phyloP scores from a whole-genome alignment of 106 monocot genomes.

The Phalaenopsis aphrodite region DNA sequence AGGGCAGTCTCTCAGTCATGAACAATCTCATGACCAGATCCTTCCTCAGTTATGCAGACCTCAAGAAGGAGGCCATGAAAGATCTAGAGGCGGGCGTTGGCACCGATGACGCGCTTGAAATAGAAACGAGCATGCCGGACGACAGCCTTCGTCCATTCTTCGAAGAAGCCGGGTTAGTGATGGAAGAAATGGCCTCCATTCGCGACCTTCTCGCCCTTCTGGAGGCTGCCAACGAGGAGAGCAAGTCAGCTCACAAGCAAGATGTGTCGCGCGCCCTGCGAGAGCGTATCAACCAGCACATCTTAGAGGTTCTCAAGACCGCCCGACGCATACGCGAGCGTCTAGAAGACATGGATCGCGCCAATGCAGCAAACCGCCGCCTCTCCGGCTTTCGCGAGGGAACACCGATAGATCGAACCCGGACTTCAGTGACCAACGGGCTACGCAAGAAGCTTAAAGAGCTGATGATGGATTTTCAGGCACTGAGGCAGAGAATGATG shows the following conservation, averaged over 20 bases:
- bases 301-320: conserved; percentile 36
- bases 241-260: conserved; percentile 36
- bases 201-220: conserved; percentile 28
- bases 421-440: conserved; percentile 48
- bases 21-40: conserved; percentile 49
- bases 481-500: conserved; percentile 44
- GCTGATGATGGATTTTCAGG: conserved; percentile 60
- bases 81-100: conserved; percentile 24
- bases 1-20: conserved; percentile 15
- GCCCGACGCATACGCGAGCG: conserved; percentile 33
- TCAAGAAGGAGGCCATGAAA: conserved; percentile 50
- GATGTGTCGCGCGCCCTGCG: conserved; percentile 34
- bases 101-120: neutral
- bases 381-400: conserved; percentile 50
- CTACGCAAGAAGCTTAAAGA: conserved; percentile 63
- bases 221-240: conserved; percentile 31
- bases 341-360: conserved; percentile 57
- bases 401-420: conserved; percentile 47
- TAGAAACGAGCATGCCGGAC: conserved; percentile 14
- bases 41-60: conserved; percentile 37
- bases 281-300: conserved; percentile 42
- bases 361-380: conserved; percentile 44
- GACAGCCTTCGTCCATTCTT: conserved; percentile 39
- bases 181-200: conserved; percentile 46
- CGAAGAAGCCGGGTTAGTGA: conserved; percentile 33